phyloP scores from a whole-genome alignment of 345 rosid genomes.

The Zanthoxylum bungeanum region DNA sequence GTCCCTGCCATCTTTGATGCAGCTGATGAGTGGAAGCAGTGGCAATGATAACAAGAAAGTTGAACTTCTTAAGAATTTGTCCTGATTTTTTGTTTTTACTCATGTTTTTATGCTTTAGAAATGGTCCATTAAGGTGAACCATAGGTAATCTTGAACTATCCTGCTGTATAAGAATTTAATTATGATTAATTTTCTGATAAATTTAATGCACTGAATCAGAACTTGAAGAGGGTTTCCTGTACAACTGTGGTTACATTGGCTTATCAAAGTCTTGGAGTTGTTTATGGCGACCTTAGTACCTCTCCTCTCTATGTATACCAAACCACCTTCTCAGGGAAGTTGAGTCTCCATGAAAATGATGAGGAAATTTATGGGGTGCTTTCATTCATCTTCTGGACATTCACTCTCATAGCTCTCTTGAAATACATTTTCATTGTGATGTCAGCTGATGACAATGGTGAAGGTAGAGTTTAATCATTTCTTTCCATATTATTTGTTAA shows the following conservation, averaged over 20 bases:
- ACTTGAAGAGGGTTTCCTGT: conserved; percentile 51
- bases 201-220: conserved; percentile 38
- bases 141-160: not conserved
- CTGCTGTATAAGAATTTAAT: not conserved
- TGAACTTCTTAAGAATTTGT: not conserved
- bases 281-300: conserved; percentile 77
- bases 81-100: not conserved
- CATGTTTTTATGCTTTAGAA: not conserved
- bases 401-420: conserved; percentile 71
- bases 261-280: conserved; percentile 89
- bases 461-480: conserved; percentile 47
- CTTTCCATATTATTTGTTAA: not conserved
- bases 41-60: not conserved
- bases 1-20: not conserved
- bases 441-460: conserved; percentile 78
- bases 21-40: not conserved
- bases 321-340: conserved; percentile 72
- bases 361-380: conserved; percentile 80
- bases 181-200: conserved; percentile 5
- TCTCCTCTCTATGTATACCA: conserved; percentile 90
- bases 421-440: conserved; percentile 69
- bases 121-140: too few relatives aligned
- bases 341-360: conserved; percentile 66
- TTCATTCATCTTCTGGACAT: conserved; percentile 88
- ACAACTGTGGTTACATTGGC: conserved; percentile 61